Evolutionary conservation across 2,329 filamentous ascomycete species (phyloP).

Genomic region (Fusarium chuoi): DNA sequence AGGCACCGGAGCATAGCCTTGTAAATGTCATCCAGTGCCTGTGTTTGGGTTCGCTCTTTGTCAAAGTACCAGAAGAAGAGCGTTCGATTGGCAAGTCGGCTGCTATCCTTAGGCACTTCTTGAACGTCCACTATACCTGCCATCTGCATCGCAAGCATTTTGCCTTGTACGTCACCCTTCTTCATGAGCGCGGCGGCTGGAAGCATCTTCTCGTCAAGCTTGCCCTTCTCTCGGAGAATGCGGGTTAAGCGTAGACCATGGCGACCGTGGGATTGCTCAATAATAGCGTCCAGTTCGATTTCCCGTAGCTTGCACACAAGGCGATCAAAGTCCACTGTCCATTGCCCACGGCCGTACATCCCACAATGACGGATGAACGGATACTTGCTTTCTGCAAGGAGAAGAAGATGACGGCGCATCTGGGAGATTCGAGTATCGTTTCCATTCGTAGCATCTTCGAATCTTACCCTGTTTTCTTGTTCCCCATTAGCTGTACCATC

Average conservation of each 20-base stretch:
- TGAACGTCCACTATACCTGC: conserved; percentile 90
- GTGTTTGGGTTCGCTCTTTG: conserved; percentile 73
- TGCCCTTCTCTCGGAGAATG: conserved; percentile 86
- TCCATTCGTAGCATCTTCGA: conserved; percentile 58
- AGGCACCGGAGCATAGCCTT: conserved; percentile 88
- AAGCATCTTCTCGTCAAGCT: conserved; percentile 92
- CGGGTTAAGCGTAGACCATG: conserved; percentile 84
- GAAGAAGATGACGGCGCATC: conserved; percentile 77
- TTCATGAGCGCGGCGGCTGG: conserved; percentile 84
- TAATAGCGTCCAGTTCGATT: conserved; percentile 82
- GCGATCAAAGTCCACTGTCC: conserved; percentile 84
- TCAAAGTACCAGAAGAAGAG: conserved; percentile 96
- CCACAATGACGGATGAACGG: conserved; percentile 76
- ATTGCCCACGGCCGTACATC: conserved; percentile 72
- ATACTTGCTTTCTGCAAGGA: conserved; percentile 76
- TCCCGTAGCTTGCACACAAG: conserved; percentile 78
- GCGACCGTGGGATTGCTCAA: conserved; percentile 80
- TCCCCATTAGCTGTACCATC: conserved; percentile 48
- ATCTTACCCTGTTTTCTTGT: conserved; percentile 59
- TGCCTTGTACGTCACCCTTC: conserved; percentile 84
- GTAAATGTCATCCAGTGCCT: conserved; percentile 84
- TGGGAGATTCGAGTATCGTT: conserved; percentile 63
- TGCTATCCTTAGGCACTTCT: conserved; percentile 90
- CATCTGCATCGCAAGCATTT: conserved; percentile 87
- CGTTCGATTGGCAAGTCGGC: conserved; percentile 82